A percentile compares a stretch with the other conserved stretches of the same genome.
Evolutionary conservation across 495 filamentous ascomycete species (phyloP).

Genomic region (Neurospora sp.): DNA sequence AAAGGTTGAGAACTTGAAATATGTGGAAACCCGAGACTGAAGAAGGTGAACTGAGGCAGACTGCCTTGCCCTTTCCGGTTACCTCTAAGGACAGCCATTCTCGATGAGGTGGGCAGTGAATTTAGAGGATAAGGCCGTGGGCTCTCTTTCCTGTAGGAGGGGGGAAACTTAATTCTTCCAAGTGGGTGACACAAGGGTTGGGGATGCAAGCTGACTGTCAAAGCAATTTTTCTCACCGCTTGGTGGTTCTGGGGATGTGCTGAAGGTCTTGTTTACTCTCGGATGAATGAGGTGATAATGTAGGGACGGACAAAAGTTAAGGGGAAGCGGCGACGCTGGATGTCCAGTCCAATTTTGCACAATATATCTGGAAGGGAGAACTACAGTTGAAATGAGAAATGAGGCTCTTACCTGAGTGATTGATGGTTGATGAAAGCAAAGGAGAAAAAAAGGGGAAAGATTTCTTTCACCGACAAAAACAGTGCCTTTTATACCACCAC

Average conservation of each 20-base stretch:
- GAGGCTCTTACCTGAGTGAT: neutral
- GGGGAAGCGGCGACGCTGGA: neutral
- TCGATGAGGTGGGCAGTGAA: neutral
- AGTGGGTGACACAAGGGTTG: neutral
- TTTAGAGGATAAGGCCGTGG: neutral
- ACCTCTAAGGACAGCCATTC: neutral
- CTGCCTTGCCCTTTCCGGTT: neutral
- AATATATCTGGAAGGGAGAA: neutral
- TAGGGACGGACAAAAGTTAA: neutral
- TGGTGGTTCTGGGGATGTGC: neutral
- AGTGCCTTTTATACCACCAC: neutral
- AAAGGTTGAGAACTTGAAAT: neutral
- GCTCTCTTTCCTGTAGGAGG: no score
- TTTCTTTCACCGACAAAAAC: neutral
- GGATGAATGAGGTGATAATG: neutral
- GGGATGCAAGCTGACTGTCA: neutral
- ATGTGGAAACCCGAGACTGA: neutral
- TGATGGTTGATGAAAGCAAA: neutral
- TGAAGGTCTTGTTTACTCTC: neutral
- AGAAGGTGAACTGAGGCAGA: neutral
- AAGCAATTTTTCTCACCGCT: neutral
- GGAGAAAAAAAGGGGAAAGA: neutral
- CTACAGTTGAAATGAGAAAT: neutral
- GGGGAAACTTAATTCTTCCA: no score
- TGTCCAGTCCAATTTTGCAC: neutral